phyloP scores from a whole-genome alignment of 352 stramenopile species.

The Pilasporangium apinafurcum region DNA sequence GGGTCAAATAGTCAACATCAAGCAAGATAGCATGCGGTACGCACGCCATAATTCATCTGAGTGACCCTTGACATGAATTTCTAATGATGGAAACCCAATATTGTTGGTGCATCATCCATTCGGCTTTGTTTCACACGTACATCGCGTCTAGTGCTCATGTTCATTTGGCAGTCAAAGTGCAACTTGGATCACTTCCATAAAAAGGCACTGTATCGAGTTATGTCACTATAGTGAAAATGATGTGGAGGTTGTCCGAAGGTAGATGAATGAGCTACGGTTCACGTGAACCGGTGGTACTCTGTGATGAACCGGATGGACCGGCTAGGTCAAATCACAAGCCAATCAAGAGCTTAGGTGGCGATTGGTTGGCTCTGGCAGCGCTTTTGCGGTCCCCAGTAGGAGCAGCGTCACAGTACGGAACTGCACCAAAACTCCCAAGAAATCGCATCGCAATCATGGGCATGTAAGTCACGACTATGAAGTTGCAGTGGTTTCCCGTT shows the following conservation, averaged over 20 bases:
- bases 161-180: background rate
- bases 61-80: too few relatives aligned
- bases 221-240: conserved; percentile 2
- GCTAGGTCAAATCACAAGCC: conserved; percentile 13
- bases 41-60: too few relatives aligned
- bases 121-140: too few relatives aligned
- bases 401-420: conserved; percentile 71
- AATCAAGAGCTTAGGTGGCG: conserved; percentile 33
- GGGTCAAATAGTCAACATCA: too few relatives aligned
- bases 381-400: conserved; percentile 18
- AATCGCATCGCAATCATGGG: conserved; percentile 77
- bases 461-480: conserved; percentile 80
- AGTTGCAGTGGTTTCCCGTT: too few relatives aligned
- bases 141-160: too few relatives aligned
- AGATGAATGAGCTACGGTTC: conserved; percentile 17
- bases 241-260: conserved; percentile 21
- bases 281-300: conserved; percentile 10
- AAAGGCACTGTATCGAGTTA: background rate
- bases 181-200: too few relatives aligned
- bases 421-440: conserved; percentile 78
- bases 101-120: too few relatives aligned
- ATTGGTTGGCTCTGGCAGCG: conserved; percentile 73
- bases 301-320: conserved; percentile 22
- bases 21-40: too few relatives aligned
- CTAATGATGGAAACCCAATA: too few relatives aligned